These are phyloP conservation scores for Globisporangium spinosum DNA, from an alignment of 352 stramenopile genomes.

Conservation along the genomic window DNA sequence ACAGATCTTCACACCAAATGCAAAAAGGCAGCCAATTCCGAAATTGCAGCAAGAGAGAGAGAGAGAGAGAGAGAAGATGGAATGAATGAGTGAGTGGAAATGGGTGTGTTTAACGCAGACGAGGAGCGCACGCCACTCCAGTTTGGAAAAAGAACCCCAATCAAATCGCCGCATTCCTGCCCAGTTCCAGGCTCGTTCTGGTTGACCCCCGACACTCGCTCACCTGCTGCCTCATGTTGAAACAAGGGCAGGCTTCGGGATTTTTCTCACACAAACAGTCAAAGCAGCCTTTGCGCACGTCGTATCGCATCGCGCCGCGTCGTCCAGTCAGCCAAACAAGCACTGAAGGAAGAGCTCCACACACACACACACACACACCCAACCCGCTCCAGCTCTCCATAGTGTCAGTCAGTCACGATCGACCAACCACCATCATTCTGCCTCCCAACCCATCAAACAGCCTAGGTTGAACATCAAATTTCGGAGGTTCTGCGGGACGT, in stretches of 20 bases:
- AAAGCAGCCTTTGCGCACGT: neutral
- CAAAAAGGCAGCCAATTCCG: neutral
- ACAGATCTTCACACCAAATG: neutral
- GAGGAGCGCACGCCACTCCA: neutral
- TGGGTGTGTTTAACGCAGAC: slow-evolving; percentile 6
- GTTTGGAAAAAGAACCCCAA: slow-evolving; percentile 18
- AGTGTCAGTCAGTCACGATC: neutral
- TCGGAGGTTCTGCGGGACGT: slow-evolving; percentile 7
- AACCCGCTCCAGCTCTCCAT: neutral
- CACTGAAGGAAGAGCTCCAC: neutral
- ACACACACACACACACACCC: neutral
- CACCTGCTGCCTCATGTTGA: slow-evolving; percentile 1
- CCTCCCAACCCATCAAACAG: slow-evolving; percentile 1
- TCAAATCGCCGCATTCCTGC: neutral
- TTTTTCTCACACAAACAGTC: neutral
- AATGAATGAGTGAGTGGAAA: neutral
- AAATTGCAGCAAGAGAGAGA: neutral
- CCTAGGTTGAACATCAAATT: slow-evolving; percentile 4
- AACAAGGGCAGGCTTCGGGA: neutral
- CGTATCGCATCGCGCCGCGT: neutral
- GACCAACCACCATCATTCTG: slow-evolving; percentile 6
- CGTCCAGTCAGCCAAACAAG: slow-evolving; percentile 4
- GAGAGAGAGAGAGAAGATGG: neutral
- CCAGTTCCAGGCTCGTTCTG: neutral
- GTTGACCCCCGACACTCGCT: neutral